Evolutionary conservation across 2,329 filamentous ascomycete species (phyloP).

Genomic region (Alternaria atra): DNA sequence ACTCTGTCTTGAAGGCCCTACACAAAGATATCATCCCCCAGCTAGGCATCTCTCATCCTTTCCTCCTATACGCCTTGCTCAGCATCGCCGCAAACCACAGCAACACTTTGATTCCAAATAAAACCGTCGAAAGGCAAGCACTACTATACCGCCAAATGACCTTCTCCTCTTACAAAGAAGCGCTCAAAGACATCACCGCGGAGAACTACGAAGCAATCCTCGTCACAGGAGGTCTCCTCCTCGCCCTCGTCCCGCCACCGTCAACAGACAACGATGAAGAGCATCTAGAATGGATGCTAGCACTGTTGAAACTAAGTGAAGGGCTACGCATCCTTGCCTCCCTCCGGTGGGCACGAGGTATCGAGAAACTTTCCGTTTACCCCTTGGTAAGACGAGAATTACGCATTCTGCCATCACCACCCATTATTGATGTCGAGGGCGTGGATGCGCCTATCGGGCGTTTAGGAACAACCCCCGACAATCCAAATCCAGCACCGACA

Average conservation of each 20-base stretch:
- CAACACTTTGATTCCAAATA: conserved; percentile 23
- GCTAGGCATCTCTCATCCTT: conserved; percentile 27
- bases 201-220: conserved; percentile 46
- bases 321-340: conserved; percentile 42
- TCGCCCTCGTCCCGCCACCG: conserved; percentile 32
- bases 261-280: conserved; percentile 12
- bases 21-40: conserved; percentile 37
- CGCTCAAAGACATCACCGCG: conserved; percentile 39
- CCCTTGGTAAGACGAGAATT: conserved; percentile 42
- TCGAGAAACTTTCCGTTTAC: conserved; percentile 44
- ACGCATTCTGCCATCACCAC: conserved; percentile 39
- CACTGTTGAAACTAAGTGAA: conserved; percentile 41
- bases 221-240: conserved; percentile 35
- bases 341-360: conserved; percentile 41
- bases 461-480: conserved; percentile 29
- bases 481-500: conserved; percentile 40
- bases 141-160: conserved; percentile 41
- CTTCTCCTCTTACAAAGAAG: conserved; percentile 36
- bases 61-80: conserved; percentile 40
- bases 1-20: conserved; percentile 23
- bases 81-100: conserved; percentile 39
- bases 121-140: conserved; percentile 21
- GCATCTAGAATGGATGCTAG: conserved; percentile 36
- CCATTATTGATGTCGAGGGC: conserved; percentile 15
- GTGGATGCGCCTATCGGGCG: conserved; percentile 18